Conservation (phyloP, 2,329 filamentous ascomycete species). For the Knoxdaviesia capensis region DNA sequence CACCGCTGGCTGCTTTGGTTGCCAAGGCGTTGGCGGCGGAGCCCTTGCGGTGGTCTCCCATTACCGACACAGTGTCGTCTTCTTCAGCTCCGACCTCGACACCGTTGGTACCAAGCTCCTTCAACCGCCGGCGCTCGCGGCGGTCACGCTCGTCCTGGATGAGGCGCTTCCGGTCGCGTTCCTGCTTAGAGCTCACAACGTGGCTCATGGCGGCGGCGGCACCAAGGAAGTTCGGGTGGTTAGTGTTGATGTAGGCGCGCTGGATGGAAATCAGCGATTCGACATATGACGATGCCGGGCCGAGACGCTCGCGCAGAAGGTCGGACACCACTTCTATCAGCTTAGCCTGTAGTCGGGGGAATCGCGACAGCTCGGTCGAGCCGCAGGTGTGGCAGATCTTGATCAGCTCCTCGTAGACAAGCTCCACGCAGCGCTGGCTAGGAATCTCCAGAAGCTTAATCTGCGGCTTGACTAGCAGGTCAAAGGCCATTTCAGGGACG, state of each 20-base stretch:
- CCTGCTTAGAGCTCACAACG: slow-evolving; percentile 85
- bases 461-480: slow-evolving; percentile 91
- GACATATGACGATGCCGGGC: slow-evolving; percentile 76
- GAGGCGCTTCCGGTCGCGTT: slow-evolving; percentile 67
- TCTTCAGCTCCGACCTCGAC: slow-evolving; percentile 26
- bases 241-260: slow-evolving; percentile 96
- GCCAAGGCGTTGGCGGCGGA: not conserved
- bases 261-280: slow-evolving; percentile 96
- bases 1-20: not conserved
- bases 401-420: slow-evolving; percentile 97
- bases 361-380: slow-evolving; percentile 79
- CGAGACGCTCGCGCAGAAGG: slow-evolving; percentile 75
- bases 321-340: slow-evolving; percentile 97
- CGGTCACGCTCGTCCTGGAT: slow-evolving; percentile 72
- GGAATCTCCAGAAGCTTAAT: slow-evolving; percentile 93
- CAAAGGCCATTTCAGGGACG: slow-evolving; percentile 93
- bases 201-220: slow-evolving; percentile 95
- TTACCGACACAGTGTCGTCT: slow-evolving; percentile 11
- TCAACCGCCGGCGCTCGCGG: slow-evolving; percentile 62
- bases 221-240: slow-evolving; percentile 95
- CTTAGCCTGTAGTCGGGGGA: slow-evolving; percentile 83
- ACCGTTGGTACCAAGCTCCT: slow-evolving; percentile 71
- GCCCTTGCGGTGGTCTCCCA: slow-evolving; percentile 3
- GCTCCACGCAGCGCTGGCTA: slow-evolving; percentile 87
- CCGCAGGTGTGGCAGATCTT: slow-evolving; percentile 99